Conservation (phyloP, 495 filamentous ascomycete species). For the Penicillium riverlandense region DNA sequence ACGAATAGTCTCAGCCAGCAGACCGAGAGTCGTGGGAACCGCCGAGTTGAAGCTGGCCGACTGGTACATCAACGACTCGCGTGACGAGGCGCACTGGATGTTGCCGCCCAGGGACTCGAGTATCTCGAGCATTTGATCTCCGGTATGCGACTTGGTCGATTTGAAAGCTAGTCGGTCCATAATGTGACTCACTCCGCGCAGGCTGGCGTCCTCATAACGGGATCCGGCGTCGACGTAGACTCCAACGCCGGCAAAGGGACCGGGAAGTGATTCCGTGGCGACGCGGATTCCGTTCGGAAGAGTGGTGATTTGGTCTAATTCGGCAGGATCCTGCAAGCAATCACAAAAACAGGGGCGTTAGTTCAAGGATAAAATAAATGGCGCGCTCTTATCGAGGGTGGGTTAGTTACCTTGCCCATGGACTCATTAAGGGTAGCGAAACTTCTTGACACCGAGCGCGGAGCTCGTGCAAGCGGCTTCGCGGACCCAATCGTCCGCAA, state of each 20-base stretch:
- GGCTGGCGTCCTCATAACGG: slow-evolving; percentile 78
- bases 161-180: slow-evolving; percentile 96
- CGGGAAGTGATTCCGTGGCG: slow-evolving; percentile 90
- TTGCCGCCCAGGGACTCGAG: slow-evolving; percentile 87
- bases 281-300: slow-evolving; percentile 92
- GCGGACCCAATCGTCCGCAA: slow-evolving; percentile 38
- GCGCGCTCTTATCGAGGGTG: not conserved
- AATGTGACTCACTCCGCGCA: slow-evolving; percentile 91
- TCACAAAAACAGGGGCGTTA: slow-evolving; percentile 2
- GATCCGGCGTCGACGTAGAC: slow-evolving; percentile 97
- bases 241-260: slow-evolving; percentile 90
- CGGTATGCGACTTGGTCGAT: slow-evolving; percentile 65
- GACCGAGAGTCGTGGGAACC: slow-evolving; percentile 70
- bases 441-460: slow-evolving; percentile 34
- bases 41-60: slow-evolving; percentile 95
- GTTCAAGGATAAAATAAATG: not conserved
- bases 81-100: slow-evolving; percentile 90
- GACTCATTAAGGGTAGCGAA: slow-evolving; percentile 34
- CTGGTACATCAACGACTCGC: slow-evolving; percentile 98
- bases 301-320: slow-evolving; percentile 81
- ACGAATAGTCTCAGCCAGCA: slow-evolving; percentile 91
- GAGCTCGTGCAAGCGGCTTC: slow-evolving; percentile 31
- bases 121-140: slow-evolving; percentile 80
- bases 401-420: slow-evolving; percentile 26
- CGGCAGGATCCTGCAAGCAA: slow-evolving; percentile 66